Percentiles rank a stretch among this genome's conserved stretches.
Conservation (phyloP, 2,329 filamentous ascomycete species). For the Pseudonectria foliicola region DNA sequence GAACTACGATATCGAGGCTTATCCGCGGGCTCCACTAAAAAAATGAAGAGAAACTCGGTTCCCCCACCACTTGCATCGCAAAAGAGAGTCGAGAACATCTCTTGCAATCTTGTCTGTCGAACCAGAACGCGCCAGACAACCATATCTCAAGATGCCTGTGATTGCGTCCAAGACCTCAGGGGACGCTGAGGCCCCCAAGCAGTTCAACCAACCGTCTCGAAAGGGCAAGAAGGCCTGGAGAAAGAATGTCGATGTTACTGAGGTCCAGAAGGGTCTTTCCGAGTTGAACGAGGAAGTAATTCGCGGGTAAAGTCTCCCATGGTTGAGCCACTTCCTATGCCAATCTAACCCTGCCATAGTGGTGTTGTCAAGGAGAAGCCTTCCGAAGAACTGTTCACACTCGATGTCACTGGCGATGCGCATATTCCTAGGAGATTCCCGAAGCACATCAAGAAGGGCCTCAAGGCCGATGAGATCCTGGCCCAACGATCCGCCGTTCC, state of each 20-base stretch:
- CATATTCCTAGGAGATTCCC: constrained; percentile 57
- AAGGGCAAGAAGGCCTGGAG: constrained; percentile 99
- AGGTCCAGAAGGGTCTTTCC: constrained; percentile 76
- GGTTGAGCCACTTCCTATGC: background rate
- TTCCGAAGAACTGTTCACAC: constrained; percentile 74
- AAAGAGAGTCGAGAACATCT: constrained; percentile 10
- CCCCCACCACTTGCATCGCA: constrained; percentile 19
- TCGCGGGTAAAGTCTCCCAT: constrained; percentile 56
- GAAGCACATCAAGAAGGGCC: constrained; percentile 63
- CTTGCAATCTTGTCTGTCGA: constrained; percentile 7
- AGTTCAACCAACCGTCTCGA: constrained; percentile 80
- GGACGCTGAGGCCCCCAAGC: constrained; percentile 59
- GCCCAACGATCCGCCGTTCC: constrained; percentile 75
- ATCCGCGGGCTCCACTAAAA: constrained; percentile 18
- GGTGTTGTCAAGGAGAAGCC: constrained; percentile 79
- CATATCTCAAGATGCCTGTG: constrained; percentile 44
- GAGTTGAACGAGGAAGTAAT: constrained; percentile 85
- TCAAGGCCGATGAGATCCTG: constrained; percentile 91
- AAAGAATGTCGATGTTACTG: constrained; percentile 92
- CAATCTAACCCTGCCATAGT: constrained; percentile 38
- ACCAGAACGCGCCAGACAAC: constrained; percentile 6
- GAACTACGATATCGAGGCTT: constrained; percentile 3
- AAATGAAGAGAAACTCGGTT: constrained; percentile 19
- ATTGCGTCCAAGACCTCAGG: constrained; percentile 38
- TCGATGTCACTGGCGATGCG: constrained; percentile 69